phyloP scores from a whole-genome alignment of 495 filamentous ascomycete genomes.

The Hapsidospora chrysogenum region DNA sequence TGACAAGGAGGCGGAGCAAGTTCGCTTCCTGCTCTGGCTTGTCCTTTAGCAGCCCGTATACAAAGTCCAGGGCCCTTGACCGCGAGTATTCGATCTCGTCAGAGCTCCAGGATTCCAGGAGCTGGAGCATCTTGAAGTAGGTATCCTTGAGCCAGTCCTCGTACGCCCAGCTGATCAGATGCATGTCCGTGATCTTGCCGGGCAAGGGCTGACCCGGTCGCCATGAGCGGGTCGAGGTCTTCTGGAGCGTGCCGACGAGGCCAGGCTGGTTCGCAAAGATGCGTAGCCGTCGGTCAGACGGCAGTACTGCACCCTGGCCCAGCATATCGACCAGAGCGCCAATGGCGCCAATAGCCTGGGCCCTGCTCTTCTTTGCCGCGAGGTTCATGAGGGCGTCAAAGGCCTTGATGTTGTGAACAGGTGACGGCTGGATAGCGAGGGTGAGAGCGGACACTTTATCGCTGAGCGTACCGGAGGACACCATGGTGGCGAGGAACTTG shows the following conservation, averaged over 20 bases:
- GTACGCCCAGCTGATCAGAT: slow-evolving; percentile 79
- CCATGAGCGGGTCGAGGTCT: slow-evolving; percentile 39
- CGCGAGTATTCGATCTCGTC: slow-evolving; percentile 90
- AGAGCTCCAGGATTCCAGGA: slow-evolving; percentile 77
- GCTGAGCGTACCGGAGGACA: slow-evolving; percentile 87
- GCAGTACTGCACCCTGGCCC: slow-evolving; percentile 70
- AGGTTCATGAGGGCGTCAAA: slow-evolving; percentile 67
- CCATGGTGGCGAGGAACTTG: slow-evolving; percentile 90
- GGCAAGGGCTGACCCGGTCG: slow-evolving; percentile 48
- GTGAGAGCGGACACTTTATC: slow-evolving; percentile 95
- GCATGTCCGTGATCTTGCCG: slow-evolving; percentile 46
- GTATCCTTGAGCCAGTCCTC: slow-evolving; percentile 87
- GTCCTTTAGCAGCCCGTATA: slow-evolving; percentile 77
- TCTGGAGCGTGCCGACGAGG: slow-evolving; percentile 50
- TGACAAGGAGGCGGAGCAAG: slow-evolving; percentile 73
- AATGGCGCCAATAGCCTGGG: slow-evolving; percentile 84
- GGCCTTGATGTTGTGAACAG: slow-evolving; percentile 76
- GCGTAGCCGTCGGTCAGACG: slow-evolving; percentile 61
- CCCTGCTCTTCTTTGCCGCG: slow-evolving; percentile 76
- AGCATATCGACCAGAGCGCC: slow-evolving; percentile 87
- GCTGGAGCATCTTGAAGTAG: slow-evolving; percentile 82
- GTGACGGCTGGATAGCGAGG: slow-evolving; percentile 85
- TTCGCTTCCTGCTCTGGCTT: slow-evolving; percentile 98
- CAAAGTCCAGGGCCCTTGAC: slow-evolving; percentile 67
- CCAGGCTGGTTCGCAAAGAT: slow-evolving; percentile 67